Evolutionary conservation across 2,329 filamentous ascomycete genomes (phyloP), one percentile per base, ranked within the genome.

Genomic region (Stagonosporopsis tanaceti): DNA sequence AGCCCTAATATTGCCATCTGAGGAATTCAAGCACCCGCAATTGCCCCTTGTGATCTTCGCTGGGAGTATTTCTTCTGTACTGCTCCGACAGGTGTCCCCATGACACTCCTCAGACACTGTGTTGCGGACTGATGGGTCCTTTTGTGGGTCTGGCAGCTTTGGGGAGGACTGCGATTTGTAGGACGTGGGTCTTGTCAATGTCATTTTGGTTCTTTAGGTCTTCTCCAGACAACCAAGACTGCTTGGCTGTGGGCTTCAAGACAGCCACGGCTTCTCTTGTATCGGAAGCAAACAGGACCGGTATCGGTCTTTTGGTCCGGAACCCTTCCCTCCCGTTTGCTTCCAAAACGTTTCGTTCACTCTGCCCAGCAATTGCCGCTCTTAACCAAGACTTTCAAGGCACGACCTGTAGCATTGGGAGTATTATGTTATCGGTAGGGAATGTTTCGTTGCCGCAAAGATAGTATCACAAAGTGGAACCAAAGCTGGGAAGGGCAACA

Each of bases 401-500:
- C 24, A 24, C 22, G 32, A 35, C 14, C 41, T 48, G 38, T n/a
- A 30, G 30, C 48, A 34, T 28, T 46, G 34, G 9, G 40, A 46
- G 34, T 35, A 14, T 45, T 22, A 9, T 11, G n/a, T 37, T 37
- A 27, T 37, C 12, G 24, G 17, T 28, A 2, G 30, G 14, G 22
- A n/a, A 5, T 6, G 32, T 42, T 15, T 6, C 38, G 25, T 40
- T 40, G 15, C 37, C 32, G 38, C 44, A 47, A 47, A 39, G 25
- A 12, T 15, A 22, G 42, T 44, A 5, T 35, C 22, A 53, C 48
- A 24, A 40, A 20, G 3, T 40, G 32, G 30, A 8, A 24, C 39
- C 47, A 50, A 48, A 47, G 45, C 39, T 61, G 63, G 63, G 56
- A 64, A 62, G 57, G 53, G 59, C 64, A 62, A 61, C 57, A 63